phyloP scores from a whole-genome alignment of 805 yeast species.

The Pichia heedii region DNA sequence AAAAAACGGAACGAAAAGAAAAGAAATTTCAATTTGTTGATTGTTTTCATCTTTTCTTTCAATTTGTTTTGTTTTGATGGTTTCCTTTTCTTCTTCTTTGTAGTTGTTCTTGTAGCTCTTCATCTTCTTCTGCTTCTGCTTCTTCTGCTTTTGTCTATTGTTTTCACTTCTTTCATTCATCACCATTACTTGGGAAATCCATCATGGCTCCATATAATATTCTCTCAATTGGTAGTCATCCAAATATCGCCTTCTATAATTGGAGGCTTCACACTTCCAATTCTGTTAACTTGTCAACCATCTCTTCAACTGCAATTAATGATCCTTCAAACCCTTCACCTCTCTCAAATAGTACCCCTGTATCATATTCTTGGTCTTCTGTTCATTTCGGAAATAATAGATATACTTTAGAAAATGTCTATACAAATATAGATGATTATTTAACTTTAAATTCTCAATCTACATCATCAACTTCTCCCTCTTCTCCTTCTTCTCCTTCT shows the following conservation, averaged over 20 bases:
- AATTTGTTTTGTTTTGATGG: conserved; percentile 5
- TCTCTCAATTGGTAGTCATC: conserved; percentile 36
- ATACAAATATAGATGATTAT: conserved; percentile 21
- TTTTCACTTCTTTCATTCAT: background rate
- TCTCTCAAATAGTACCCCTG: conserved; percentile 5
- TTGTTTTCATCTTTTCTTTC: no score
- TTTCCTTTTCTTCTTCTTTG: background rate
- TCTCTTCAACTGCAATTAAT: conserved; percentile 23
- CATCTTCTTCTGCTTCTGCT: no score
- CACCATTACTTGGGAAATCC: background rate
- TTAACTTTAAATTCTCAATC: conserved; percentile 5
- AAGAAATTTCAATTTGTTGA: no score
- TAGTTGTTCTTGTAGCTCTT: no score
- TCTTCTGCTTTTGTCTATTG: background rate
- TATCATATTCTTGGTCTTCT: conserved; percentile 24
- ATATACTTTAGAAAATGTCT: conserved; percentile 17
- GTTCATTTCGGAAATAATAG: conserved; percentile 27
- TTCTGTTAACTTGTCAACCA: conserved; percentile 32
- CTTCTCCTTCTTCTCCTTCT: no score
- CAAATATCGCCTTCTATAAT: conserved; percentile 50
- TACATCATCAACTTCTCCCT: background rate
- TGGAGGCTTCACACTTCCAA: conserved; percentile 46
- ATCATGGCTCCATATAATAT: conserved; percentile 7
- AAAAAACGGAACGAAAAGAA: no score
- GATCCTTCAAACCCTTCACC: conserved; percentile 1